These are phyloP conservation scores for Porogramme epimiltina DNA, from an alignment of 1,284 basidiomycete species.

Conservation along the genomic window DNA sequence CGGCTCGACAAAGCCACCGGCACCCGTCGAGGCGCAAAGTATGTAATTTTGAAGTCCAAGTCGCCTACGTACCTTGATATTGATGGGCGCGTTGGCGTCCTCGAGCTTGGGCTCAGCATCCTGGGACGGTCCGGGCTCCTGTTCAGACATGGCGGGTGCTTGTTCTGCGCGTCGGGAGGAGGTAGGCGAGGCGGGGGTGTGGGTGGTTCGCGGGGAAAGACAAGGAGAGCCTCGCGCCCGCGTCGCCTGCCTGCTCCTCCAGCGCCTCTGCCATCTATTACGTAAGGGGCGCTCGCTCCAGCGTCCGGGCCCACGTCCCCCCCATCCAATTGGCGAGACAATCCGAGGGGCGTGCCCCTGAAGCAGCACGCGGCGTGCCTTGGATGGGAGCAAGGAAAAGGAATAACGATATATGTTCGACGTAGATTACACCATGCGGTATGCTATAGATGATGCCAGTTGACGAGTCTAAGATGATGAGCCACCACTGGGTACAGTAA, in stretches of 20 bases:
- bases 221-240: conserved; percentile 1
- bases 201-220: conserved; percentile 16
- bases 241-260: background rate
- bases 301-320: background rate
- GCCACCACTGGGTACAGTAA: no score
- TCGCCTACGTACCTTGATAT: conserved; percentile 73
- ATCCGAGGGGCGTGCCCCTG: no score
- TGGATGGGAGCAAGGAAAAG: no score
- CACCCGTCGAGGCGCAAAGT: background rate
- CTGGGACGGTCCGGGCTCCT: conserved; percentile 29
- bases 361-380: no score
- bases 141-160: conserved; percentile 61
- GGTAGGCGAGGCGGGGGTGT: background rate
- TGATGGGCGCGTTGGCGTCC: conserved; percentile 73
- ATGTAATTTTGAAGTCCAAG: background rate
- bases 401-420: no score
- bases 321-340: no score
- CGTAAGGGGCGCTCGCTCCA: conserved; percentile 3
- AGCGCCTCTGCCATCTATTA: no score
- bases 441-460: background rate
- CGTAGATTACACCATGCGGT: no score
- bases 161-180: conserved; percentile 4
- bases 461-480: conserved; percentile 1
- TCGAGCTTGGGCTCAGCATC: conserved; percentile 61
- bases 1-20: background rate